These are phyloP conservation scores for Iberis pinnata DNA, from an alignment of 345 rosid species.

Conservation along the genomic window DNA sequence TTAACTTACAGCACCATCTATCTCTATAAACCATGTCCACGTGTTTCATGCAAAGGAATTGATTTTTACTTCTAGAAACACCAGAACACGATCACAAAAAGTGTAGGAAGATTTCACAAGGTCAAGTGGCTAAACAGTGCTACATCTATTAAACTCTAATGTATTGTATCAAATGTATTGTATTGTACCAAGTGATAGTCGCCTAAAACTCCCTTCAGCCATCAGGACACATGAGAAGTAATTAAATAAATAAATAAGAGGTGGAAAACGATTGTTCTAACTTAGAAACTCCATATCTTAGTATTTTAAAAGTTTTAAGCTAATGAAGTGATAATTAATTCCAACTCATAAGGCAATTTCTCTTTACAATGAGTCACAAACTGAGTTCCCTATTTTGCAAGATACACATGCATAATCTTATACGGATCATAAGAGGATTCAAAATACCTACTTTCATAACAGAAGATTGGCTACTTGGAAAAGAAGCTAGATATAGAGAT, in stretches of 20 bases:
- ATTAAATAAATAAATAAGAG: not conserved
- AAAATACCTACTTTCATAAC: too few relatives aligned
- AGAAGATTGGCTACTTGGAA: too few relatives aligned
- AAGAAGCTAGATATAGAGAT: too few relatives aligned
- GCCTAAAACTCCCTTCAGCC: not conserved
- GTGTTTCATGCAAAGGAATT: too few relatives aligned
- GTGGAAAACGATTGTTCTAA: not conserved
- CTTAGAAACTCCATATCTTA: not conserved
- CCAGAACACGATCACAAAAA: not conserved
- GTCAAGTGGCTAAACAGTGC: not conserved
- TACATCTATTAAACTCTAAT: not conserved
- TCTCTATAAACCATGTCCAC: too few relatives aligned
- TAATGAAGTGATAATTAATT: not conserved
- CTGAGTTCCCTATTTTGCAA: too few relatives aligned
- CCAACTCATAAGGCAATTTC: too few relatives aligned
- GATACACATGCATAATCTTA: too few relatives aligned
- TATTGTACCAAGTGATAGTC: not conserved
- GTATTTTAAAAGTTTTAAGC: not conserved
- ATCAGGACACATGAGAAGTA: not conserved
- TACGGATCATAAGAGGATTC: too few relatives aligned
- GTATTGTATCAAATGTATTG: not conserved
- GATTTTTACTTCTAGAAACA: too few relatives aligned
- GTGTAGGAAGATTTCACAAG: not conserved
- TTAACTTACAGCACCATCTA: too few relatives aligned
- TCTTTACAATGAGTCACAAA: too few relatives aligned